These are phyloP conservation scores for Solanum habrochaites DNA, from an alignment of 257 asterid species.

Conservation along the genomic window DNA sequence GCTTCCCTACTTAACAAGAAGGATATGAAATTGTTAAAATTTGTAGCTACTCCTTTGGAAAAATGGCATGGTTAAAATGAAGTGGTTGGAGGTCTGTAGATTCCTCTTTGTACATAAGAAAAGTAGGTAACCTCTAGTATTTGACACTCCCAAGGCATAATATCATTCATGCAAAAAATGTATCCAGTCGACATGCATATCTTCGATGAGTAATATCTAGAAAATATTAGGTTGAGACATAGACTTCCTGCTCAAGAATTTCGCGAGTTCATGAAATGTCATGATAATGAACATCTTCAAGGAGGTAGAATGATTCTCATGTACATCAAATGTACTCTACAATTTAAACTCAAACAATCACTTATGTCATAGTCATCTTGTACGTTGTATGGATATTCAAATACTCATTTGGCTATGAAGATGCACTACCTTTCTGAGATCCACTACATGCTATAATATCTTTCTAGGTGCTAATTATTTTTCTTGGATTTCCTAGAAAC, in stretches of 20 bases:
- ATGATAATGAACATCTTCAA: background rate
- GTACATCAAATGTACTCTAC: background rate
- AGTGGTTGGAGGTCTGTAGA: background rate
- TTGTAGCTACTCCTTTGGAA: background rate
- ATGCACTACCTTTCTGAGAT: background rate
- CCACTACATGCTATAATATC: background rate
- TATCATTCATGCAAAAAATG: too few species aligned
- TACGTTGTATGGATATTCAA: background rate
- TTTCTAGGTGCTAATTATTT: background rate
- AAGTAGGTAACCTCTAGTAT: background rate
- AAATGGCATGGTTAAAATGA: background rate
- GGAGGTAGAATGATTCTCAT: background rate
- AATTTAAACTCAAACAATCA: too few species aligned
- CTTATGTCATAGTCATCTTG: background rate
- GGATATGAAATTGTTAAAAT: background rate
- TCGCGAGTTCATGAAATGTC: background rate
- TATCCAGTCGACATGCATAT: background rate
- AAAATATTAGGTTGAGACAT: too few species aligned
- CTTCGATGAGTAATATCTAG: too few species aligned
- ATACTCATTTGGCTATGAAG: background rate
- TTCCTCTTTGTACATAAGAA: background rate
- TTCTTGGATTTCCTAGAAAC: background rate
- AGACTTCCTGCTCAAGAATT: too few species aligned
- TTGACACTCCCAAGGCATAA: background rate
- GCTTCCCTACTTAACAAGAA: background rate